Evolutionary conservation across 805 yeast genomes (phyloP).

Genomic region (Metschnikowia hibisci): DNA sequence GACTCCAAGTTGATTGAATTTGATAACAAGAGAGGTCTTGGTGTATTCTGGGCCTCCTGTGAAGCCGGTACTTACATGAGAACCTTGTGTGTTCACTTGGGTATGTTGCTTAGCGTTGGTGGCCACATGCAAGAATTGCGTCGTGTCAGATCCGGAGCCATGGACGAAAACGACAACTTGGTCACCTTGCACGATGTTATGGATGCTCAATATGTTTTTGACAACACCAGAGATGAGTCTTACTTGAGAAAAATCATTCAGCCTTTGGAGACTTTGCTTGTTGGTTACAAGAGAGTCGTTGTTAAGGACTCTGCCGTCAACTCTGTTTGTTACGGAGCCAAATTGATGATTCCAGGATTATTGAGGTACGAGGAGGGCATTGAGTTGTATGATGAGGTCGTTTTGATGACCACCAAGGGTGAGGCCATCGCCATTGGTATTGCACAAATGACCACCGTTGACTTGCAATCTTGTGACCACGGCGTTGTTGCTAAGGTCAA

Average conservation of each 20-base stretch:
- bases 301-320: conserved; percentile 93
- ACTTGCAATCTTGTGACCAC: conserved; percentile 93
- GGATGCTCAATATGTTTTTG: conserved; percentile 98
- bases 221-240: conserved; percentile 94
- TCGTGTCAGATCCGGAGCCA: conserved; percentile 97
- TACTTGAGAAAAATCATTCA: conserved; percentile 90
- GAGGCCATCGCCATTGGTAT: conserved; percentile 98
- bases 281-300: conserved; percentile 95
- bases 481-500: conserved; percentile 98
- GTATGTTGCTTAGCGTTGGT: conserved; percentile 97
- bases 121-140: conserved; percentile 99
- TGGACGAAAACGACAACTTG: conserved; percentile 83
- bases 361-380: conserved; percentile 97
- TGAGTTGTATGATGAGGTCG: conserved; percentile 96
- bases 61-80: conserved; percentile 99
- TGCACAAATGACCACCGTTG: conserved; percentile 98
- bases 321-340: conserved; percentile 98
- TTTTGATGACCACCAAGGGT: conserved; percentile 97
- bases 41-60: conserved; percentile 99
- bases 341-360: conserved; percentile 97
- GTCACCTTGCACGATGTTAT: conserved; percentile 96
- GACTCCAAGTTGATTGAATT: conserved; percentile 94
- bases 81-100: conserved; percentile 97
- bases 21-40: conserved; percentile 92
- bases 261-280: conserved; percentile 89